Conservation (phyloP, 371 early-diverging fungal genomes). For the Actinomortierella wolfii region DNA sequence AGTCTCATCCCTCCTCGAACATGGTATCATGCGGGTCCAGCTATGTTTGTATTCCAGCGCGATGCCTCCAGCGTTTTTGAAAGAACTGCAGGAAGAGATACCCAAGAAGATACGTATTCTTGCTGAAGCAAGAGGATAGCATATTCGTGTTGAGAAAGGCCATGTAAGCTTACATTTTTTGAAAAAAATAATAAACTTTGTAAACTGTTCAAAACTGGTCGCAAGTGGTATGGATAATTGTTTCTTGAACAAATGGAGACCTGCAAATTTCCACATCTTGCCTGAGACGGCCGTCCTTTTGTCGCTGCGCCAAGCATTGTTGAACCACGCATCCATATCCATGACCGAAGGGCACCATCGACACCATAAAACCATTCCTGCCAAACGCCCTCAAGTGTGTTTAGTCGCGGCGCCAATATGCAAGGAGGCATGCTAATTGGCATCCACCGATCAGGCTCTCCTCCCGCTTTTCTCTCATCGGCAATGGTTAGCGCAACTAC, state of each 20-base stretch:
- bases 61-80: no score
- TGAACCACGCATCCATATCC: constrained; percentile 4
- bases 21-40: no score
- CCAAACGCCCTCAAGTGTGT: constrained; percentile 7
- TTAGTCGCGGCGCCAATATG: constrained; percentile 1
- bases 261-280: constrained; percentile 1
- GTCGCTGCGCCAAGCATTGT: constrained; percentile 4
- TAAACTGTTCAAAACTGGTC: no score
- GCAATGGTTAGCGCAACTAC: neutral
- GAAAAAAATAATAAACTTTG: no score
- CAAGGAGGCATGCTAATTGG: neutral
- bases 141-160: no score
- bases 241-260: neutral
- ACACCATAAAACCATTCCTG: constrained; percentile 9
- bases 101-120: no score
- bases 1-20: no score
- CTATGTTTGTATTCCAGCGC: no score
- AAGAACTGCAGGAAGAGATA: no score
- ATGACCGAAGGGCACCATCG: constrained; percentile 6
- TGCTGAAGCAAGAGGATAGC: no score
- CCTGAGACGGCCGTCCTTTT: neutral
- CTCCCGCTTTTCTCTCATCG: neutral
- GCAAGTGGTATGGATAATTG: no score
- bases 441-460: neutral
- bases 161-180: no score